Base-by-base conservation (phyloP, 1,284 basidiomycete species). In the Ustilago hordei region DNA sequence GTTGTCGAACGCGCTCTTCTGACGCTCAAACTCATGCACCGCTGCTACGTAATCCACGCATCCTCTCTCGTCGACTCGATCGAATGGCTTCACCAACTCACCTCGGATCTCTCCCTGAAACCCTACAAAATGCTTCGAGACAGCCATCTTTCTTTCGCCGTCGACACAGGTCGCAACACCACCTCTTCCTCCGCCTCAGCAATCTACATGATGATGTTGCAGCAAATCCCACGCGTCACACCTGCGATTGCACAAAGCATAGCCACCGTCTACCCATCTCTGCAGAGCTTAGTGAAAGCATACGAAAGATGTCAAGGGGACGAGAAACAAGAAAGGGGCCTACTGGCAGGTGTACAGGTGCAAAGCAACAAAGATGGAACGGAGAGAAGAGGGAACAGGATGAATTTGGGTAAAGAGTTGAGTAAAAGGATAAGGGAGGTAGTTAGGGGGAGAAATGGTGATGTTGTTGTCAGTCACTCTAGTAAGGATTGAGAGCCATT, bases 51-150 rank as follows among this genome's bases (percentile, higher is more conserved):
- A 15, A 73, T 78, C 47, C 75, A 78, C 45, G 75, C 67, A 2
- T 60, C 60, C 9, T 62, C 66, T 3, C 35, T 68, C 3, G 67
- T 78, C 15, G 75, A 78, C 38, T 66, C 64, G 9, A 47, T 70
- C 9, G 75, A 78, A 52, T 78, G 75, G 75, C 54, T 78, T 9
- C 67, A 69, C 43, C 67, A 73, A 41, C 66, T 78, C 38, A 63
- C 53, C 31, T 58, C 58, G 3, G 75, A 78, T 23, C 53, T 78
- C 19, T 74, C 70, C 17, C 64, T 78, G 9, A 62, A 69, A 45
- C 75, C 75, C 13, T 78, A 73, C 70, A 78, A 78, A 45, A 66
- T 64, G 2, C 59, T 78, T 13, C 70, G 75, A 34, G 66, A 73
- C 23, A 66, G 64, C 23, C 66, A 73, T 38, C 68, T 78, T n/a